Base-by-base conservation (phyloP, 78 protist species). In the Dictyostelium firmibasis region DNA sequence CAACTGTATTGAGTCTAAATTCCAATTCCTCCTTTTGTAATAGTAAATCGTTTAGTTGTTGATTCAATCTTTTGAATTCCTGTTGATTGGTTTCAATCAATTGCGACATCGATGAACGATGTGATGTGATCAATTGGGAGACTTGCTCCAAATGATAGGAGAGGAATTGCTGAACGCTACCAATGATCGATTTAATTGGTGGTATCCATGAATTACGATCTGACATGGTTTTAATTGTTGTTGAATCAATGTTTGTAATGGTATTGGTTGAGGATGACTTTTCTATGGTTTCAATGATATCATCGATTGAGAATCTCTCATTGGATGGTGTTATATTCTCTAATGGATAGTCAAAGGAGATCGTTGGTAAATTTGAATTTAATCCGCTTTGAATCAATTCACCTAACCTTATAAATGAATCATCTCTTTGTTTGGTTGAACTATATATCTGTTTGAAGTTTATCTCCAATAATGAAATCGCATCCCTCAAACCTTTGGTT, bases 261-360 rank as follows among this genome's bases (percentile, higher is more conserved):
- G 62, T 50, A 16, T 50, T 53, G 20, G 16, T 57, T 2, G 8
- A 20, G 0, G 18, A 14, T 33, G 27, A 36, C 4, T 77, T 77
- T 36, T 74, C 44, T 18, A 74, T 35, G 1, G 44, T 27, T n/a
- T 27, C 33, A 20, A 69, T 13, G 1, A 89, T 29, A 33, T 43
- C 41, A n/a, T 89, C 94, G 31, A 81, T 69, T 44, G 47, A 67
- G 16, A 89, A 62, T 50, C 94, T 64, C 33, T 89, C 94, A 50
- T 69, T 89, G 35, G 87, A 81, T 13, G 94, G 94, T 70, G 94
- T 89, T 29, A 89, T 50, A 89, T 89, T 89, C n/a, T 89, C 94
- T 3, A 89, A 29, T 36, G 94, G 94, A 70, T 89, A 89, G n/a
- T 89, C 87, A 50, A 89, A 33, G 31, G 86, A 41, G 13, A 89